Evolutionary conservation across 192 early-diverging fungal genomes (phyloP).

Genomic region (Pilobolus umbonatus): DNA sequence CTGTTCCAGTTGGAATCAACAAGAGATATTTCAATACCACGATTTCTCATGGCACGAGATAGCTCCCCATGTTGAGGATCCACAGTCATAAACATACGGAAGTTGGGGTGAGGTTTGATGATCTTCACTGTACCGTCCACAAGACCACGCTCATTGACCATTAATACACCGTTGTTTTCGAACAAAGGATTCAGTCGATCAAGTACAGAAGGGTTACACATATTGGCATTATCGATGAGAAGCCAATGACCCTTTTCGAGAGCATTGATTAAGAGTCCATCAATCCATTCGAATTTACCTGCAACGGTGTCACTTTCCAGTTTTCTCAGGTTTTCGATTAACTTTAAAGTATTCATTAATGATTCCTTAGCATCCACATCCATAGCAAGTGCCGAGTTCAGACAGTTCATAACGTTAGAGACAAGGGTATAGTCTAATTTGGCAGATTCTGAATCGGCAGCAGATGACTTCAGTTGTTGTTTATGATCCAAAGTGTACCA

Average conservation of each 20-base stretch:
- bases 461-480: constrained; percentile 17
- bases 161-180: constrained; percentile 81
- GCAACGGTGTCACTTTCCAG: constrained; percentile 49
- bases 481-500: constrained; percentile 33
- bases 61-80: constrained; percentile 91
- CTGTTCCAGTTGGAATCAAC: constrained; percentile 47
- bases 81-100: constrained; percentile 94
- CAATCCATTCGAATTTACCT: constrained; percentile 97
- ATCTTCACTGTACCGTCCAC: constrained; percentile 74
- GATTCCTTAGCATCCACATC: constrained; percentile 11
- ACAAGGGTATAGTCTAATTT: constrained; percentile 27
- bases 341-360: background rate
- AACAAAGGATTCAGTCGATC: constrained; percentile 93
- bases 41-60: constrained; percentile 95
- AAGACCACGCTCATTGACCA: constrained; percentile 88
- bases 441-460: background rate
- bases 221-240: constrained; percentile 92
- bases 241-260: constrained; percentile 90
- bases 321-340: constrained; percentile 27
- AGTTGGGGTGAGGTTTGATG: constrained; percentile 80
- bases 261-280: constrained; percentile 87
- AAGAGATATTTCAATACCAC: constrained; percentile 88
- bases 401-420: constrained; percentile 14
- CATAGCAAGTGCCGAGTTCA: background rate
- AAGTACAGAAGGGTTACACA: constrained; percentile 90